Percentiles rank a stretch among this genome's conserved stretches.
Conservation (phyloP, 2,329 filamentous ascomycete species). For the Aspergillus sp. region DNA sequence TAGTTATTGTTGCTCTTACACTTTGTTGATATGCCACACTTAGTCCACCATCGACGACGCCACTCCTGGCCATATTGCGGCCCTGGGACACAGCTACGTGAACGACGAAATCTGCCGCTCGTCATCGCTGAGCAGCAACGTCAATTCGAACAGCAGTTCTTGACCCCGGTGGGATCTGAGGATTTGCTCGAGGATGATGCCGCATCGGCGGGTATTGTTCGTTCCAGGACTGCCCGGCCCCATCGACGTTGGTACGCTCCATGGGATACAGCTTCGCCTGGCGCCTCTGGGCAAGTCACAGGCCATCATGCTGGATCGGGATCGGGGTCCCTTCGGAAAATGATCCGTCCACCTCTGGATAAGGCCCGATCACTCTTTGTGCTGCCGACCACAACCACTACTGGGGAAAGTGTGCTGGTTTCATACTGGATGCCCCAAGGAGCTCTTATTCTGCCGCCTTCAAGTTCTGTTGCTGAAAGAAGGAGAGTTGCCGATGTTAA, state of each 20-base stretch:
- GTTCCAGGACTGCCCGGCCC: constrained; percentile 21
- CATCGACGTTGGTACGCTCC: constrained; percentile 29
- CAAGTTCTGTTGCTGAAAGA: constrained; percentile 4
- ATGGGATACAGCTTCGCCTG: neutral
- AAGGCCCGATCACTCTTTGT: constrained; percentile 35
- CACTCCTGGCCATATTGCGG: constrained; percentile 42
- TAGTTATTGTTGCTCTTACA: neutral
- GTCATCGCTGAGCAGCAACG: constrained; percentile 16
- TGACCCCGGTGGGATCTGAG: constrained; percentile 22
- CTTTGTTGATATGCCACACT: constrained; percentile 27
- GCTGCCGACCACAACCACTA: constrained; percentile 27
- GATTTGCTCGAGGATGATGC: constrained; percentile 33
- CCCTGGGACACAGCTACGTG: constrained; percentile 23
- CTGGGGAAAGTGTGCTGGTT: constrained; percentile 20
- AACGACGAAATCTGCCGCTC: constrained; percentile 23
- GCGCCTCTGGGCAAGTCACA: neutral
- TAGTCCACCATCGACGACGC: constrained; percentile 34
- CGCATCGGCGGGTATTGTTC: constrained; percentile 37
- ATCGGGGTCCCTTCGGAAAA: constrained; percentile 26
- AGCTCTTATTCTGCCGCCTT: neutral
- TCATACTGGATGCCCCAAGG: constrained; percentile 24
- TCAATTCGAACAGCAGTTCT: constrained; percentile 14
- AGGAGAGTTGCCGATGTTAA: neutral
- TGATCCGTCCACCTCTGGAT: constrained; percentile 34
- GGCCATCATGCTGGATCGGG: neutral